A percentile compares a stretch with the other conserved stretches of the same genome.
These are phyloP conservation scores for Aspergillus heteromorphus DNA, from an alignment of 495 filamentous ascomycete genomes.

Conservation along the genomic window DNA sequence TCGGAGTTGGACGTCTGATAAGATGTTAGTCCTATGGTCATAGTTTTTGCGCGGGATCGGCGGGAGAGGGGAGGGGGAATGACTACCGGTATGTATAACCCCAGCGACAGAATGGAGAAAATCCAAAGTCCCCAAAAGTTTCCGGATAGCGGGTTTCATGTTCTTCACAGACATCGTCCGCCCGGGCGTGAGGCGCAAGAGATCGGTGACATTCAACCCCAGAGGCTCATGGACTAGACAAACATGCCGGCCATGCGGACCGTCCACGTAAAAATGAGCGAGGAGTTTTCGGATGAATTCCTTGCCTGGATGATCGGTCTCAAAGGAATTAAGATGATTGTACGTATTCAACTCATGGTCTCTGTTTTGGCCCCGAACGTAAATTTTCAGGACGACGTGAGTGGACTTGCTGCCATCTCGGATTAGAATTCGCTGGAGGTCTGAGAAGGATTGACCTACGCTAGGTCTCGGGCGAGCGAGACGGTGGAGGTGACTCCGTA, in stretches of 20 bases:
- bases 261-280: conserved; percentile 18
- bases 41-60: too few species aligned
- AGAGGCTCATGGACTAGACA: conserved; percentile 30
- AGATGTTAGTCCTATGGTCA: too few species aligned
- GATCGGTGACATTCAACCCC: conserved; percentile 6
- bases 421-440: neutral
- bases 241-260: conserved; percentile 23
- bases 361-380: conserved; percentile 10
- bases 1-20: conserved; percentile 14
- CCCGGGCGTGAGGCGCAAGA: conserved; percentile 8
- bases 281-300: conserved; percentile 17
- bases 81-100: conserved; percentile 39
- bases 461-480: conserved; percentile 45
- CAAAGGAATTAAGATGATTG: conserved; percentile 10
- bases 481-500: conserved; percentile 41
- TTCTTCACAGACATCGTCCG: conserved; percentile 10
- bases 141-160: conserved; percentile 17
- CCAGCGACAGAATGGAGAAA: conserved; percentile 33
- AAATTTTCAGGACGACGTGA: conserved; percentile 21
- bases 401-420: conserved; percentile 5
- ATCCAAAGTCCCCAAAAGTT: conserved; percentile 30
- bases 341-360: conserved; percentile 15
- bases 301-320: conserved; percentile 15
- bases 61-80: neutral
- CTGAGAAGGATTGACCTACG: conserved; percentile 12